These are phyloP conservation scores for Auriscalpium orientale DNA, from an alignment of 768 basidiomycete genomes.

Conservation along the genomic window DNA sequence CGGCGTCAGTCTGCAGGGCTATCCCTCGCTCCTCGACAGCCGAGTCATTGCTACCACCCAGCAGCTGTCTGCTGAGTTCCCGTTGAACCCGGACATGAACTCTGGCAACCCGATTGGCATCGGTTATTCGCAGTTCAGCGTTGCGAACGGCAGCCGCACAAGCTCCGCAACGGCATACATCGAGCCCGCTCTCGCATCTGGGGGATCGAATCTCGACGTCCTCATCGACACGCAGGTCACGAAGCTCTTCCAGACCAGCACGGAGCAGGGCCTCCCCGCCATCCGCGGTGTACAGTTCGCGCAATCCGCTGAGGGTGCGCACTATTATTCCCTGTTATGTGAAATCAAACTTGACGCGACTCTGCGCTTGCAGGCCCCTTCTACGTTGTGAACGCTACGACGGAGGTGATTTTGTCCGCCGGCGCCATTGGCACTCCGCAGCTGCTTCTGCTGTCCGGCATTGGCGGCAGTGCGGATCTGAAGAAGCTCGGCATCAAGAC, in stretches of 20 bases:
- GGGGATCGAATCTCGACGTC: slow-evolving; percentile 4
- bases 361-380: background rate
- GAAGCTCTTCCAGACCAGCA: slow-evolving; percentile 9
- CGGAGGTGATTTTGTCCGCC: slow-evolving; percentile 1
- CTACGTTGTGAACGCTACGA: background rate
- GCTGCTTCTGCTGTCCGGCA: slow-evolving; percentile 25
- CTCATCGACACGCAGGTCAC: slow-evolving; percentile 11
- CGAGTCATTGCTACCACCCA: slow-evolving; percentile 30
- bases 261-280: background rate
- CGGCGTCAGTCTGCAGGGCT: slow-evolving; percentile 13
- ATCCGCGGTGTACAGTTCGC: slow-evolving; percentile 5
- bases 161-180: slow-evolving; percentile 5
- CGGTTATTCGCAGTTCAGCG: slow-evolving; percentile 15
- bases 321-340: background rate
- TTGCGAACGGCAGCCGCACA: slow-evolving; percentile 1
- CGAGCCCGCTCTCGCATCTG: background rate
- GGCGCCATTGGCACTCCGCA: background rate
- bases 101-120: slow-evolving; percentile 34
- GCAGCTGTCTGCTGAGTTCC: slow-evolving; percentile 30
- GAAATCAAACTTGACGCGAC: background rate
- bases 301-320: background rate
- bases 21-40: slow-evolving; percentile 17
- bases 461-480: slow-evolving; percentile 24
- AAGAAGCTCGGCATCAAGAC: slow-evolving; percentile 20
- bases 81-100: slow-evolving; percentile 36